Evolutionary conservation across 345 rosid genomes (phyloP).

Genomic region (Melaleuca alternifolia): DNA sequence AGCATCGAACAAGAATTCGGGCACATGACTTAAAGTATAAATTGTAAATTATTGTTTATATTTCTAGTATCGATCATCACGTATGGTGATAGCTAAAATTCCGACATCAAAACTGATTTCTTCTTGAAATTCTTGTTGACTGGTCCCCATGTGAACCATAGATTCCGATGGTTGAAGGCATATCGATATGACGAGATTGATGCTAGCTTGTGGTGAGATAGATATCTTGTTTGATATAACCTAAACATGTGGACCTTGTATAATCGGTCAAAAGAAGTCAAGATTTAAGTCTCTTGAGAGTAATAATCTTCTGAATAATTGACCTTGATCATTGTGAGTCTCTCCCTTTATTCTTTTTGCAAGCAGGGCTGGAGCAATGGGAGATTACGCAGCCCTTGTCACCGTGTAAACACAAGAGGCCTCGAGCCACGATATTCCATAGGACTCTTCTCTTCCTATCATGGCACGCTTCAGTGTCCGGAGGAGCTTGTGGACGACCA

Average conservation of each 20-base stretch:
- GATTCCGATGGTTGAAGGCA: neutral
- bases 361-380: slow-evolving; percentile 3
- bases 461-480: neutral
- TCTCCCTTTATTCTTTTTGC: neutral
- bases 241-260: neutral
- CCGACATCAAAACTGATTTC: neutral
- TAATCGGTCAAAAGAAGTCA: neutral
- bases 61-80: neutral
- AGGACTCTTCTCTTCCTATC: neutral
- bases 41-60: too few relatives aligned
- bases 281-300: neutral
- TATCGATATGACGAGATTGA: neutral
- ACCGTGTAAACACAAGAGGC: neutral
- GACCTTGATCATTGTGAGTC: neutral
- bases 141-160: neutral
- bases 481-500: neutral
- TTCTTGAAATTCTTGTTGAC: neutral
- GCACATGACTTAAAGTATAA: neutral
- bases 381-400: neutral
- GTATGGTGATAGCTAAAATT: neutral
- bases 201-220: too few relatives aligned
- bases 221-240: neutral
- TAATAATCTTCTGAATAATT: neutral
- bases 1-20: neutral
- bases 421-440: neutral